phyloP scores from a whole-genome alignment of 495 filamentous ascomycete species.

The Aspergillus avenaceus region DNA sequence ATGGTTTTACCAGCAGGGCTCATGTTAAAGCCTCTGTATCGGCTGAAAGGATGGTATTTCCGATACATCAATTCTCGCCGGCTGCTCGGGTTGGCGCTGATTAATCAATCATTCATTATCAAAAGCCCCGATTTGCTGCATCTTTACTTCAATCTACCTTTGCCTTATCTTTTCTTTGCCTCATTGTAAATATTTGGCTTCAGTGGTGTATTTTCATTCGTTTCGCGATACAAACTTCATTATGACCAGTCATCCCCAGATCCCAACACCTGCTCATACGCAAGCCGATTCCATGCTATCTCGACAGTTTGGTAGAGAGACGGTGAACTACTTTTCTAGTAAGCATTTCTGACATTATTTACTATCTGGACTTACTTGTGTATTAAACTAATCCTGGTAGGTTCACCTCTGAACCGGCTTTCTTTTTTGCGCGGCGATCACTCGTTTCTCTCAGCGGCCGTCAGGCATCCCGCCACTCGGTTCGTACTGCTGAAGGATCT shows the following conservation, averaged over 20 bases:
- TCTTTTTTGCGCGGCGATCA: conserved; percentile 83
- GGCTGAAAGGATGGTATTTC: not conserved
- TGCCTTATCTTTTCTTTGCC: not conserved
- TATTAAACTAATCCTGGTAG: conserved; percentile 31
- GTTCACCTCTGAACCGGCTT: conserved; percentile 70
- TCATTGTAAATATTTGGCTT: not conserved
- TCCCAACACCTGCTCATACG: conserved; percentile 55
- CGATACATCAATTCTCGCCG: not conserved
- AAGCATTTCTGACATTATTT: conserved; percentile 11
- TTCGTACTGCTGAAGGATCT: conserved; percentile 80
- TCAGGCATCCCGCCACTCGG: conserved; percentile 62
- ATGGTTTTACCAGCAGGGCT: conserved; percentile 15
- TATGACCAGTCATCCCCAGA: conserved; percentile 31
- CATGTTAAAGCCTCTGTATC: not conserved
- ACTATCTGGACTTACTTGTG: not conserved
- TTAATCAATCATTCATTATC: conserved; percentile 16
- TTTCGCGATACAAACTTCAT: conserved; percentile 11
- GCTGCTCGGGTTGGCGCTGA: conserved; percentile 14
- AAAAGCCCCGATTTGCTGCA: not conserved
- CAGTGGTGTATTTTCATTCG: too few relatives aligned
- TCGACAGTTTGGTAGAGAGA: conserved; percentile 83
- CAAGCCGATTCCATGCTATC: conserved; percentile 80
- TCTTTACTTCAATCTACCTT: not conserved
- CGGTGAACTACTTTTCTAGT: conserved; percentile 94
- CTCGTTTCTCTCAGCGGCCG: conserved; percentile 70